Conservation (phyloP, 768 basidiomycete species). For the Macrolepiota fuliginosa region DNA sequence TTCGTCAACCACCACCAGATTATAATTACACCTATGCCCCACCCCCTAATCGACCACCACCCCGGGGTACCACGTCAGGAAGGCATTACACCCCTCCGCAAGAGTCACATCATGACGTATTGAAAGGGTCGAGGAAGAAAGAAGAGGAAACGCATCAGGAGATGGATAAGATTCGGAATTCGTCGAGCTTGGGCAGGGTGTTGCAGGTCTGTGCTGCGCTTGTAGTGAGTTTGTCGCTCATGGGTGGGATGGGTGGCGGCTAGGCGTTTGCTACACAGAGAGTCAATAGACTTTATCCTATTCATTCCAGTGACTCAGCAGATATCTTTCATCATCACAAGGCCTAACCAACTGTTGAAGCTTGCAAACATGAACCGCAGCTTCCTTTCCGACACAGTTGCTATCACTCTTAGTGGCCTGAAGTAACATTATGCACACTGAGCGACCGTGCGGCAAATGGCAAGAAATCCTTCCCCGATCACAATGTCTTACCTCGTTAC, state of each 20-base stretch:
- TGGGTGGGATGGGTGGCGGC: slow-evolving; percentile 16
- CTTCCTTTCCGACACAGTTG: too few species aligned
- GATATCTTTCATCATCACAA: too few species aligned
- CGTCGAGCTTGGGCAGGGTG: slow-evolving; percentile 26
- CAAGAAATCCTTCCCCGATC: too few species aligned
- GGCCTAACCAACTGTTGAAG: too few species aligned
- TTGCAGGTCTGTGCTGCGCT: slow-evolving; percentile 25
- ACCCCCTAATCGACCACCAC: slow-evolving; percentile 13
- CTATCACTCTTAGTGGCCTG: too few species aligned
- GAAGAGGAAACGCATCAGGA: slow-evolving; percentile 16
- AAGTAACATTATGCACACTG: too few species aligned
- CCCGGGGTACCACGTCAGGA: slow-evolving; percentile 8
- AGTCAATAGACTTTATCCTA: neutral
- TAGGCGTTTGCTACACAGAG: neutral
- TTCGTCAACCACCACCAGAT: slow-evolving; percentile 20
- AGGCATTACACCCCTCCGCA: slow-evolving; percentile 14
- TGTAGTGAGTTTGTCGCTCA: slow-evolving; percentile 18
- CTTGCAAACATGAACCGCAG: too few species aligned
- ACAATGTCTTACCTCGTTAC: too few species aligned
- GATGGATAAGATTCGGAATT: slow-evolving; percentile 23
- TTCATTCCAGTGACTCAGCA: neutral
- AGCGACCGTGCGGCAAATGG: too few species aligned
- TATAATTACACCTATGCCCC: slow-evolving; percentile 21
- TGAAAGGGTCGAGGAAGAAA: slow-evolving; percentile 11
- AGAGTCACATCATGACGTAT: slow-evolving; percentile 12